These are phyloP conservation scores for Amesomyces nigricolor DNA, from an alignment of 2,329 filamentous ascomycete species.

Conservation along the genomic window DNA sequence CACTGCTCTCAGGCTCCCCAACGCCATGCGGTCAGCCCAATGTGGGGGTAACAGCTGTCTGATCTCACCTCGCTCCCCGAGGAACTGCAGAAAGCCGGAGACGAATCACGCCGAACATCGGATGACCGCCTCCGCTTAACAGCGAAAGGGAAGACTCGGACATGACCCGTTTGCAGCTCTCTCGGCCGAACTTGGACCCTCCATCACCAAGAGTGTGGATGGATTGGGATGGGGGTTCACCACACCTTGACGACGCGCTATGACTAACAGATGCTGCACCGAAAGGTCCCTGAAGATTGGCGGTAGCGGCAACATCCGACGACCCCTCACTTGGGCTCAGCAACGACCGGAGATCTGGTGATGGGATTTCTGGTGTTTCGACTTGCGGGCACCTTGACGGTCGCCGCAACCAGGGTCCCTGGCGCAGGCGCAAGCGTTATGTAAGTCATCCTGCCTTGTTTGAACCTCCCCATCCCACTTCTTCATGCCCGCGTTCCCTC, in stretches of 20 bases:
- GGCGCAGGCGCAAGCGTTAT: neutral
- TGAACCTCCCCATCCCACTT: no score
- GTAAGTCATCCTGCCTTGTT: no score
- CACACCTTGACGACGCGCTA: slow-evolving; percentile 16
- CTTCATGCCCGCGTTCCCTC: neutral
- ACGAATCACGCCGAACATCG: slow-evolving; percentile 9
- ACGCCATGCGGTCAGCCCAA: neutral
- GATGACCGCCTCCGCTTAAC: neutral
- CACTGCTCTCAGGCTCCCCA: neutral
- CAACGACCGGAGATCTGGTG: neutral
- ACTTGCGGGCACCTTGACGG: neutral
- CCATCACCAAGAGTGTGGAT: neutral
- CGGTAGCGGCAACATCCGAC: slow-evolving; percentile 5
- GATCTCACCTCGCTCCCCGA: neutral
- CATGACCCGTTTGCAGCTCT: neutral
- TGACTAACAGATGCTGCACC: slow-evolving; percentile 16
- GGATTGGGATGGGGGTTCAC: slow-evolving; percentile 15
- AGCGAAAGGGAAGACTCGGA: neutral
- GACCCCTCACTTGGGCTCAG: neutral
- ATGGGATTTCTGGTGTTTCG: neutral
- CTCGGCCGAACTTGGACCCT: slow-evolving; percentile 6
- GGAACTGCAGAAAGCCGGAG: slow-evolving; percentile 4
- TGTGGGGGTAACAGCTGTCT: slow-evolving; percentile 1
- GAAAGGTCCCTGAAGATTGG: neutral
- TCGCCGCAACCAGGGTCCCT: neutral